phyloP scores from a whole-genome alignment of 78 protist genomes.

The Dictyostelium firmibasis region DNA sequence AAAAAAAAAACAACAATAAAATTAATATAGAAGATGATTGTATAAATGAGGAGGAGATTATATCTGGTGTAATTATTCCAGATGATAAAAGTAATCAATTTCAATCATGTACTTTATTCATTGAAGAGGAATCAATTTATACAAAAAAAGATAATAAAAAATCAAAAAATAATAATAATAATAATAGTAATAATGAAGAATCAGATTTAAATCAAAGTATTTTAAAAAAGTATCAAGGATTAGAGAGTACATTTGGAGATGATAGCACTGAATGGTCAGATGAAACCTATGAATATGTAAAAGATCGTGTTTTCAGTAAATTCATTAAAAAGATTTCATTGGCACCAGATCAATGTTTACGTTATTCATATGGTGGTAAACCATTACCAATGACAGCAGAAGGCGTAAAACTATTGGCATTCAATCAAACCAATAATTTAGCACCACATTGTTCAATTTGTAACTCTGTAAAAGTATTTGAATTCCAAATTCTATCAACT shows the following conservation, averaged over 20 bases:
- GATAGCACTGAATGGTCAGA: constrained; percentile 49
- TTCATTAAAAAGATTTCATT: constrained; percentile 26
- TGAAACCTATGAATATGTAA: constrained; percentile 70
- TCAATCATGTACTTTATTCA: constrained; percentile 23
- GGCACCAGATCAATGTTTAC: constrained; percentile 28
- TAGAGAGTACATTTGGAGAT: background rate
- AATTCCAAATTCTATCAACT: constrained; percentile 61
- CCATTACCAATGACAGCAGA: constrained; percentile 41
- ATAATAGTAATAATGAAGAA: background rate
- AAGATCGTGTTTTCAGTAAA: constrained; percentile 55
- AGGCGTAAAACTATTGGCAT: background rate
- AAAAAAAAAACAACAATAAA: background rate
- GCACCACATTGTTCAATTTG: background rate
- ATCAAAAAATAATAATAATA: background rate
- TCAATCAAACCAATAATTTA: background rate
- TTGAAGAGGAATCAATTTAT: constrained; percentile 37
- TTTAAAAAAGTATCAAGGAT: constrained; percentile 10
- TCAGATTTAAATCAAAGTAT: background rate
- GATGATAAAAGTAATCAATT: constrained; percentile 53
- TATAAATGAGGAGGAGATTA: constrained; percentile 10
- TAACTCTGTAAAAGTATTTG: constrained; percentile 29
- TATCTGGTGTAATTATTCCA: constrained; percentile 4
- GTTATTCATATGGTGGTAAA: constrained; percentile 53
- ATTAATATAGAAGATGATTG: background rate
- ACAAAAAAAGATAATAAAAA: background rate